Conservation (phyloP, 305 asterid species). For the Fraxinus albicans region DNA sequence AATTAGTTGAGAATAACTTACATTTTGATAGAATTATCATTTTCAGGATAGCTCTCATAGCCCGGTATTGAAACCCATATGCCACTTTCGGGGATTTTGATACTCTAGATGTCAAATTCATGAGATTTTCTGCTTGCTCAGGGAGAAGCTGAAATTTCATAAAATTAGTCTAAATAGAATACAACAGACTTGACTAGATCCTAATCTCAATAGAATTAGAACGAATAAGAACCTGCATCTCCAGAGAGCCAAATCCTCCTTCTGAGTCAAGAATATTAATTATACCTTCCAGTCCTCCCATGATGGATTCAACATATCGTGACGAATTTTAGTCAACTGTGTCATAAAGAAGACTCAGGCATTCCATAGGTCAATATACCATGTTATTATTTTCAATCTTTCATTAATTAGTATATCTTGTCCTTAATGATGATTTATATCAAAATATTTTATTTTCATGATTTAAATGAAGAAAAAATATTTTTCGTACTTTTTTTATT, state of each 20-base stretch:
- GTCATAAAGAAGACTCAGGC: conserved; percentile 24
- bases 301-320: conserved; percentile 94
- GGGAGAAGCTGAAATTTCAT: conserved; percentile 80
- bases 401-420: too few species aligned
- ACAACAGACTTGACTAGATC: conserved; percentile 19
- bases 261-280: conserved; percentile 97
- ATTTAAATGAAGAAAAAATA: too few species aligned
- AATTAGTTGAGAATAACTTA: conserved; percentile 29
- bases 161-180: conserved; percentile 30
- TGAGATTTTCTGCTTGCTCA: conserved; percentile 97
- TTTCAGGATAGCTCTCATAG: conserved; percentile 89
- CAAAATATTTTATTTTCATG: too few species aligned
- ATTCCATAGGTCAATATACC: conserved; percentile 4
- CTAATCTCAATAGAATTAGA: conserved; percentile 31
- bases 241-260: conserved; percentile 98
- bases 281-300: conserved; percentile 98
- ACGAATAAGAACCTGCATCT: conserved; percentile 76
- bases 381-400: neutral
- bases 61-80: conserved; percentile 87
- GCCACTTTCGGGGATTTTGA: conserved; percentile 88
- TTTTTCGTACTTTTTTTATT: too few species aligned
- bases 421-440: too few species aligned
- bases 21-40: conserved; percentile 88
- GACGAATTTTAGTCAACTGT: conserved; percentile 92
- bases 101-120: conserved; percentile 87